Evolutionary conservation across 345 rosid species (phyloP), one percentile per base, ranked within the genome.

Genomic region (Cardamine chenopodiifolia): DNA sequence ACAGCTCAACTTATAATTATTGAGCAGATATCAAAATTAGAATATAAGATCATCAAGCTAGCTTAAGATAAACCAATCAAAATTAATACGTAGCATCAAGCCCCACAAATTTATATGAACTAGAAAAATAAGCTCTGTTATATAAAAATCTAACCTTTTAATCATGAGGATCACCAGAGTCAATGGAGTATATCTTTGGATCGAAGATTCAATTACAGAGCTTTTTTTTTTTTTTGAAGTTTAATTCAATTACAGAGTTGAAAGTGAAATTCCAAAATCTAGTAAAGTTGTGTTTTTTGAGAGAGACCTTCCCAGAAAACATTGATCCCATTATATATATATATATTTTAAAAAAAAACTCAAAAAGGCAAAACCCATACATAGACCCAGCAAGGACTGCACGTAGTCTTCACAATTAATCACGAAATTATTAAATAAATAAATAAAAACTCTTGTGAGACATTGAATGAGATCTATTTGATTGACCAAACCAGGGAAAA

Each of bases 381-480:
- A 29, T 52, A 69, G 75, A 69, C 75, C 70, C 80, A 77, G 66
- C 80, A 47, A 77, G 80, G 76, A 70, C 80, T 77, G 80, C 72
- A 77, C 80, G 80, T 77, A 77, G 80, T 77, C 76, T 70, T 70
- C 75, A 45, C 71, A 62, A 61, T 44, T 59, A 22, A 19, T 57
- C 57, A 47, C 10, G 3, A 8, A 22, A n/a, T 60, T 60, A 50
- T 61, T 40, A 31, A 32, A 56, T 48, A 25, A 75, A 50, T 5
- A 40, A 28, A 40, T 44, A n/a, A n/a, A 44, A 59, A 32, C 20
- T 66, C 13, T 65, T 66, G 10, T 61, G 28, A 68, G 61, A 48
- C 78, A 67, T 49, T 75, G 63, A 50, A 68, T 60, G 74, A 29
- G 70, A 68, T 75, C 74, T 52, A 29, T 31, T 59, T 60, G 29